Evolutionary conservation across 1,139 yeast genomes (phyloP).

Genomic region (Kodamaea arcana): DNA sequence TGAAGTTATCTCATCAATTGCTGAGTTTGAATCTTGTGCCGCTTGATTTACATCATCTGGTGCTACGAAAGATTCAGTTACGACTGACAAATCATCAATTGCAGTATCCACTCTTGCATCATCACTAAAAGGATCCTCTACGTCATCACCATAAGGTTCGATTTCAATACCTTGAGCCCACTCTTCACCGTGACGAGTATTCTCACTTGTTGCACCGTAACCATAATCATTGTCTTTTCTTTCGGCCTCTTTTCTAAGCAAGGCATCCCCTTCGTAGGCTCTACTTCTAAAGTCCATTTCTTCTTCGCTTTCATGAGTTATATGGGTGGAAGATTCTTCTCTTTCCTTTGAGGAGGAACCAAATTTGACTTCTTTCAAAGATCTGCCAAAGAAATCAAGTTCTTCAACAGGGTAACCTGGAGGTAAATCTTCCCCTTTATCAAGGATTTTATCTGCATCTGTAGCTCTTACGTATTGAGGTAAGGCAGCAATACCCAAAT

Average conservation of each 20-base stretch:
- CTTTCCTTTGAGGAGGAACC: constrained; percentile 24
- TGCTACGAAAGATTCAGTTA: too few relatives aligned
- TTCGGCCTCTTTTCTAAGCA: constrained; percentile 4
- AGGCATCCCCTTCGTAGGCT: constrained; percentile 29
- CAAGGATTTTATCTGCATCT: constrained; percentile 48
- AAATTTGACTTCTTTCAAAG: constrained; percentile 16
- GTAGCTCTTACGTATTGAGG: constrained; percentile 34
- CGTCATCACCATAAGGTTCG: background rate
- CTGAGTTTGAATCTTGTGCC: too few relatives aligned
- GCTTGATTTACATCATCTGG: too few relatives aligned
- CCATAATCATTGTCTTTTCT: background rate
- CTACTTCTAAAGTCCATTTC: constrained; percentile 38
- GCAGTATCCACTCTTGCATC: background rate
- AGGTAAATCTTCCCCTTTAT: constrained; percentile 71
- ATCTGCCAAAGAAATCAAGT: constrained; percentile 59
- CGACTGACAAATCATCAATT: too few relatives aligned
- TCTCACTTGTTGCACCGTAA: background rate
- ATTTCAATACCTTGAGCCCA: background rate
- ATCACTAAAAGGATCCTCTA: background rate
- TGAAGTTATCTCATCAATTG: too few relatives aligned
- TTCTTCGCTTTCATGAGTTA: constrained; percentile 38
- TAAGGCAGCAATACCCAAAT: constrained; percentile 42
- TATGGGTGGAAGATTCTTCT: constrained; percentile 17
- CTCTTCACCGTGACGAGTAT: background rate
- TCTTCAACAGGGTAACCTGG: constrained; percentile 43